Evolutionary conservation across 495 filamentous ascomycete genomes (phyloP).

Genomic region (Annulohypoxylon bovei): DNA sequence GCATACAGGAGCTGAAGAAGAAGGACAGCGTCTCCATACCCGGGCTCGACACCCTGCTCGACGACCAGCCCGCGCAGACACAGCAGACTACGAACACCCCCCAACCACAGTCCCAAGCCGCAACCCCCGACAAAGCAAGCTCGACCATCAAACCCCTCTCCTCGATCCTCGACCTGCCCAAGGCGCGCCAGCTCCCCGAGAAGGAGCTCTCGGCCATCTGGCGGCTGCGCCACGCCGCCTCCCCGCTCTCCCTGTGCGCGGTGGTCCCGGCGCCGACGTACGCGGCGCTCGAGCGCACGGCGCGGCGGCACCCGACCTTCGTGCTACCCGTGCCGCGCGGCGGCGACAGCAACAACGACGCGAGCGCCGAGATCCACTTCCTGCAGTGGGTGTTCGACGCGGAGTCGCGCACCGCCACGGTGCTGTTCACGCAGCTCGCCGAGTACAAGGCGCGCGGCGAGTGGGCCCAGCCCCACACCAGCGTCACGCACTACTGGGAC

Average conservation of each 20-base stretch:
- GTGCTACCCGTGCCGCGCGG: constrained; percentile 85
- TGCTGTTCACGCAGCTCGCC: constrained; percentile 91
- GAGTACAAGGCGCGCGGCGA: constrained; percentile 93
- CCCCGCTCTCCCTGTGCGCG: constrained; percentile 79
- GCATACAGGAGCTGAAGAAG: constrained; percentile 73
- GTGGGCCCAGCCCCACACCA: constrained; percentile 90
- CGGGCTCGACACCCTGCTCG: constrained; percentile 59
- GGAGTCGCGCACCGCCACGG: constrained; percentile 73
- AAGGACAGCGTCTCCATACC: constrained; percentile 57
- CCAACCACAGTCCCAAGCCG: constrained; percentile 43
- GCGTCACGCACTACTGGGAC: constrained; percentile 88
- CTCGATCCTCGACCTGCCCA: constrained; percentile 83
- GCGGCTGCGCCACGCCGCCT: constrained; percentile 84
- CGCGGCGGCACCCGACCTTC: constrained; percentile 82
- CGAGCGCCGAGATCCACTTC: constrained; percentile 85
- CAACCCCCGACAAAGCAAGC: constrained; percentile 51
- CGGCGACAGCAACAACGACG: constrained; percentile 58
- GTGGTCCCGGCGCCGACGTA: constrained; percentile 78
- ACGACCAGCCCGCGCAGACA: constrained; percentile 24
- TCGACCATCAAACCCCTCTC: constrained; percentile 79
- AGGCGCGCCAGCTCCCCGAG: constrained; percentile 74
- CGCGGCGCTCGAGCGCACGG: constrained; percentile 70
- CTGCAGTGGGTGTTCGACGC: constrained; percentile 78
- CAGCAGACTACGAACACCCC: constrained; percentile 19
- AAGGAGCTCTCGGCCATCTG: constrained; percentile 89